Conservation (phyloP, 345 rosid species). For the Chamaenerion angustifolium region DNA sequence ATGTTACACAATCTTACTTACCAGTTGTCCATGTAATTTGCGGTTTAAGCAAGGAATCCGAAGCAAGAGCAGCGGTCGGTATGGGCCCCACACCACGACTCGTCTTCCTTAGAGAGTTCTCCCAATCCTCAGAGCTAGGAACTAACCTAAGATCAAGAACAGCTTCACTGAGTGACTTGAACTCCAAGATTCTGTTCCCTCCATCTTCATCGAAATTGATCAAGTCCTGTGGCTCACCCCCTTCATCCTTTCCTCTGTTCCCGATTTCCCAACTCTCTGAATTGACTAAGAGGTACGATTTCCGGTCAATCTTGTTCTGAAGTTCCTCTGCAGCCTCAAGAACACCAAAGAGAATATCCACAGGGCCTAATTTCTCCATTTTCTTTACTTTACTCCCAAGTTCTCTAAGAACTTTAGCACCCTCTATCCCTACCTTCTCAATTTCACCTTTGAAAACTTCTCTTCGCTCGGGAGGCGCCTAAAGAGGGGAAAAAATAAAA, state of each 20-base stretch:
- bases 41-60: too few relatives aligned
- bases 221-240: conserved; percentile 32
- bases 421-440: conserved; percentile 50
- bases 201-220: conserved; percentile 34
- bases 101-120: neutral
- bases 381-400: conserved; percentile 63
- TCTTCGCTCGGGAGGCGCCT: conserved; percentile 79
- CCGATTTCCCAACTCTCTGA: conserved; percentile 87
- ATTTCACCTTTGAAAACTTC: conserved; percentile 57
- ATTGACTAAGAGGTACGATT: conserved; percentile 73
- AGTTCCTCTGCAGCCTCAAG: conserved; percentile 69
- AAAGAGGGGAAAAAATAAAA: neutral
- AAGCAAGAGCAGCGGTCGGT: conserved; percentile 5
- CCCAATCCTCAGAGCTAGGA: conserved; percentile 17
- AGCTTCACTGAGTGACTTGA: conserved; percentile 67
- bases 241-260: conserved; percentile 23
- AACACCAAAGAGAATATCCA: conserved; percentile 48
- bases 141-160: conserved; percentile 41
- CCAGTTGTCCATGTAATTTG: too few relatives aligned
- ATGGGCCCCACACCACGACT: conserved; percentile 8
- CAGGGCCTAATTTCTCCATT: conserved; percentile 68
- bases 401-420: conserved; percentile 64
- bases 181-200: conserved; percentile 25
- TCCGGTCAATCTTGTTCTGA: conserved; percentile 63
- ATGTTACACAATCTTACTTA: too few relatives aligned